phyloP scores from a whole-genome alignment of 805 yeast species.

The Cyberlindnera veronae region DNA sequence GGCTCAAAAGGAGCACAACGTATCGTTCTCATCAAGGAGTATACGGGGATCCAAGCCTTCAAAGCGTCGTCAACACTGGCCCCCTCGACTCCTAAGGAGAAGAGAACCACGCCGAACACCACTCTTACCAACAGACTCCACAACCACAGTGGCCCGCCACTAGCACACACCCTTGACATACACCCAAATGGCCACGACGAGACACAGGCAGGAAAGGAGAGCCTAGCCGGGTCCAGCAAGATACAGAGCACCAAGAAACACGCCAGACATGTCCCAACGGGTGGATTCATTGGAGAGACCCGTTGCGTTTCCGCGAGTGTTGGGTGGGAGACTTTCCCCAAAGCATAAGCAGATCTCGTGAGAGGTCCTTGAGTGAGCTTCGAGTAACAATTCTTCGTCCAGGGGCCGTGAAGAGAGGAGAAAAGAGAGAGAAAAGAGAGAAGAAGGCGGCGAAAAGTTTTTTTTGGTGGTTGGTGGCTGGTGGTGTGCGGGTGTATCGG shows the following conservation, averaged over 20 bases:
- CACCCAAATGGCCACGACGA: neutral
- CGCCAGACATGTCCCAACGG: conserved; percentile 12
- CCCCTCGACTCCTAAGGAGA: neutral
- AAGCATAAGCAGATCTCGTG: conserved; percentile 40
- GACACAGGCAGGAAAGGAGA: neutral
- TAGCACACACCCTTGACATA: conserved; percentile 5
- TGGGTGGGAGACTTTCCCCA: conserved; percentile 90
- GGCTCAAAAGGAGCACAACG: conserved; percentile 27
- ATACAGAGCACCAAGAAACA: neutral
- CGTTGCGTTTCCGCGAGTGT: conserved; percentile 60
- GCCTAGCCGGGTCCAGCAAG: conserved; percentile 9
- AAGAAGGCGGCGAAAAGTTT: conserved; percentile 4
- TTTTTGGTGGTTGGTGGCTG: neutral
- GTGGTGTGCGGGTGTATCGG: neutral
- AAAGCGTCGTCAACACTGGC: conserved; percentile 6
- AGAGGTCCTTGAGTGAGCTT: conserved; percentile 56
- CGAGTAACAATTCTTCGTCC: conserved; percentile 74
- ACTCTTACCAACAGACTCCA: neutral
- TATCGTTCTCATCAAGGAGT: conserved; percentile 4
- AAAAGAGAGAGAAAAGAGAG: conserved; percentile 1
- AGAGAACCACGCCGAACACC: conserved; percentile 1
- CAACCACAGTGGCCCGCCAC: conserved; percentile 9
- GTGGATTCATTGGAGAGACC: conserved; percentile 23
- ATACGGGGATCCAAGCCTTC: conserved; percentile 2
- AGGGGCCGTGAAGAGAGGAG: conserved; percentile 45